Evolutionary conservation across 2,329 filamentous ascomycete species (phyloP), one percentile per base, ranked within the genome.

Genomic region (Alternaria sp.): DNA sequence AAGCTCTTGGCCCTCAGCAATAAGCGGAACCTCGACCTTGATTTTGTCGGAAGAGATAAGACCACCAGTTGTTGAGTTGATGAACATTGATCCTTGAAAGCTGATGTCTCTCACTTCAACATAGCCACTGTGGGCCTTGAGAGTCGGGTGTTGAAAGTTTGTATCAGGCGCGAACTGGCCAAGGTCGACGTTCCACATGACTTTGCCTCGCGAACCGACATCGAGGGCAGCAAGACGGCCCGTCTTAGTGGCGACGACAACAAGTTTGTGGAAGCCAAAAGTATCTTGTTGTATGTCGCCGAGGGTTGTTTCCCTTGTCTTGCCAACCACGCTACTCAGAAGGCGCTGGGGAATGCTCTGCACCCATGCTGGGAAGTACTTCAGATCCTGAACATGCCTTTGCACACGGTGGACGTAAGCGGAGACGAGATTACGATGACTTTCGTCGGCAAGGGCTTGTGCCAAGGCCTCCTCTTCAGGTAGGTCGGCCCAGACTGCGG

Each of bases 381-480:
- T 82, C 37, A 97, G 82, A 65, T 97, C 95, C 44, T 86, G 83
- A 13, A 92, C 70, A 73, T 99, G 95, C 44, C 95, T 90, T 63
- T 85, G 90, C 13, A 97, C 83, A 13, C 95, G 90, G 78, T 97
- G 93, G 28, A 94, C 80, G 72, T 97, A 99, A n/a, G 95, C 95
- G 10, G 85, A 83, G 5, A 91, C 71, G 3, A 91, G 83, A 72
- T 90, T 96, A 71, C 89, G 90, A 72, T 97, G 90, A 4, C 91
- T 90, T 78, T 99, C 94, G 24, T 91, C 86, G 66, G 96, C 90
- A 7, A 98, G 82, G 29, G 92, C 91, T 74, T 91, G 89, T 5
- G 88, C 92, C 48, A 97, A 81, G 51, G 88, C 85, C 72, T 93
- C 90, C 14, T 85, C 85, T 65, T 89, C 87, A 11, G 89, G 88